phyloP scores from a whole-genome alignment of 305 asterid species.

The Petunia hybrid region DNA sequence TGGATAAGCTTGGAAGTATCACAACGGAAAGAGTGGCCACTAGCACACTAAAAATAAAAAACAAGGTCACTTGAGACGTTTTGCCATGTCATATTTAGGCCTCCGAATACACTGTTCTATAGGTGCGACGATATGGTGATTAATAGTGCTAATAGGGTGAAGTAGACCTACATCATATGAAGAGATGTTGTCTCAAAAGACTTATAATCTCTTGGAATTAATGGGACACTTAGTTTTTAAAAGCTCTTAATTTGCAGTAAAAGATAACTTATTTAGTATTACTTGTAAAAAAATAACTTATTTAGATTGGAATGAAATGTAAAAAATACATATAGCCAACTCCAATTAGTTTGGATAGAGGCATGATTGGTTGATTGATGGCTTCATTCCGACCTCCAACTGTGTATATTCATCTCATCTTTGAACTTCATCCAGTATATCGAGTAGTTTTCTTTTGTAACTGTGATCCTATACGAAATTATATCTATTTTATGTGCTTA shows the following conservation, averaged over 20 bases:
- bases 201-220: neutral
- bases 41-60: too few relatives aligned
- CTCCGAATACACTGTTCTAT: too few relatives aligned
- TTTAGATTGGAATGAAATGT: neutral
- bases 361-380: constrained; percentile 7
- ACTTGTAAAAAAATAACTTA: neutral
- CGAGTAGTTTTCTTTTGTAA: neutral
- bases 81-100: too few relatives aligned
- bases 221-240: neutral
- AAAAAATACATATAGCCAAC: neutral
- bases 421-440: neutral
- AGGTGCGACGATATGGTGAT: too few relatives aligned
- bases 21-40: too few relatives aligned
- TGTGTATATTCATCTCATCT: constrained; percentile 12
- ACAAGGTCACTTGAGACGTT: too few relatives aligned
- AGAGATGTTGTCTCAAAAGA: neutral
- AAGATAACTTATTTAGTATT: neutral
- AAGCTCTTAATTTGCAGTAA: neutral
- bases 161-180: too few relatives aligned
- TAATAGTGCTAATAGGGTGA: too few relatives aligned
- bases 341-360: neutral
- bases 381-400: neutral
- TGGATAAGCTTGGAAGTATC: too few relatives aligned
- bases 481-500: constrained; percentile 10
- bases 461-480: neutral